These are phyloP conservation scores for Cutaneotrichosporon sp. DNA, from an alignment of 1,284 basidiomycete genomes.

Conservation along the genomic window DNA sequence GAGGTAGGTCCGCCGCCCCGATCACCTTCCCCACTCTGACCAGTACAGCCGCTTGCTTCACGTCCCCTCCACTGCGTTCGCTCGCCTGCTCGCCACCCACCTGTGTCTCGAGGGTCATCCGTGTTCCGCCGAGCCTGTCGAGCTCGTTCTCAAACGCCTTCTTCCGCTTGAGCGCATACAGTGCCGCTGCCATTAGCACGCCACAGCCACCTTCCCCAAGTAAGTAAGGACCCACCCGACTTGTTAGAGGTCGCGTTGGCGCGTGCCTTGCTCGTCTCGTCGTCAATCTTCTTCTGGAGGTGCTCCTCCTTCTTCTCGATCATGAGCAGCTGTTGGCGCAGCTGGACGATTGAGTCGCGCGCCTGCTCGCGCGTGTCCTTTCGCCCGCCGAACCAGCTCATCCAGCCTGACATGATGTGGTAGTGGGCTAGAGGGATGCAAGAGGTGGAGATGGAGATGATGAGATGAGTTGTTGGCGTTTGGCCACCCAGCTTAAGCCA, in stretches of 20 bases:
- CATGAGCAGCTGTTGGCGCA: constrained; percentile 87
- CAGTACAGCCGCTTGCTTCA: background rate
- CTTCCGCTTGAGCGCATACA: constrained; percentile 90
- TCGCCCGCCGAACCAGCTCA: constrained; percentile 70
- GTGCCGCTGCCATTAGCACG: constrained; percentile 63
- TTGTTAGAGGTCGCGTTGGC: constrained; percentile 94
- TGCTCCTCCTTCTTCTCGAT: constrained; percentile 99
- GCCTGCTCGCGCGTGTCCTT: constrained; percentile 76
- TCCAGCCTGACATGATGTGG: constrained; percentile 76
- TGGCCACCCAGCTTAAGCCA: constrained; percentile 14
- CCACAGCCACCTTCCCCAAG: background rate
- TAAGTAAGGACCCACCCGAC: constrained; percentile 63
- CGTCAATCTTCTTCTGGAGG: constrained; percentile 94
- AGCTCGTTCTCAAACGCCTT: constrained; percentile 87
- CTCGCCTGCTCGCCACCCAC: constrained; percentile 38
- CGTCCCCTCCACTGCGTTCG: background rate
- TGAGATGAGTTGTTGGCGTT: constrained; percentile 6
- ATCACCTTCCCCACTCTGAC: background rate
- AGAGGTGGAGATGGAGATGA: constrained; percentile 4
- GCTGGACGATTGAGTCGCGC: constrained; percentile 78
- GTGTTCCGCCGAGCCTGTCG: constrained; percentile 79
- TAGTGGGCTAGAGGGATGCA: background rate
- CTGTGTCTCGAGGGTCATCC: constrained; percentile 93
- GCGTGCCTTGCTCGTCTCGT: constrained; percentile 87
- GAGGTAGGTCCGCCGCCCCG: background rate